These are phyloP conservation scores for Penicillium robsamsonii DNA, from an alignment of 495 filamentous ascomycete species.

Conservation along the genomic window DNA sequence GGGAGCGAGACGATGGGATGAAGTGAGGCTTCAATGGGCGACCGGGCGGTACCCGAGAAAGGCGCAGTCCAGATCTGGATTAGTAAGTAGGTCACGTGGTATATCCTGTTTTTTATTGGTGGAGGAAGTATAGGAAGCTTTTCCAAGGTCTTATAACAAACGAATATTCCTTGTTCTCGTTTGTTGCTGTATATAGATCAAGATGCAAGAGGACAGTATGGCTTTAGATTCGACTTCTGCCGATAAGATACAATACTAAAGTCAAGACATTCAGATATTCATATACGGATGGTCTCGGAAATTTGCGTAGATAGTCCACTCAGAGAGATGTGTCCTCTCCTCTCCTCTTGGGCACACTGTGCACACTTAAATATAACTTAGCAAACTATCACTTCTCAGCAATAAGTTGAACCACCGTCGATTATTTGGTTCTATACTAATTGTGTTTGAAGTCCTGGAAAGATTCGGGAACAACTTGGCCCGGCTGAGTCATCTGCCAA, in stretches of 20 bases:
- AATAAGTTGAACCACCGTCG: neutral
- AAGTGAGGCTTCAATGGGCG: slow-evolving; percentile 11
- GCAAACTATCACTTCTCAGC: neutral
- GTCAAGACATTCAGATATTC: neutral
- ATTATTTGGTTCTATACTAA: neutral
- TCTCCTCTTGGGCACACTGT: neutral
- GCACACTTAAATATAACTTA: neutral
- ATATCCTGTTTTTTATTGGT: neutral
- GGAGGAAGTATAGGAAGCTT: slow-evolving; percentile 4
- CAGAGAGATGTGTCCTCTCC: neutral
- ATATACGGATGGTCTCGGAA: neutral
- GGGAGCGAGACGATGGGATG: slow-evolving; percentile 14
- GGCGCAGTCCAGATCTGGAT: slow-evolving; percentile 4
- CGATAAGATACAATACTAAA: neutral
- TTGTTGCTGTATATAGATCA: neutral
- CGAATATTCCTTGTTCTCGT: neutral
- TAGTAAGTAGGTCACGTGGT: slow-evolving; percentile 5
- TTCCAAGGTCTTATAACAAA: neutral
- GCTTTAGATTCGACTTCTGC: neutral
- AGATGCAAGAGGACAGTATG: neutral
- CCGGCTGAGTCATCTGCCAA: slow-evolving; percentile 31
- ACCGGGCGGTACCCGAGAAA: neutral
- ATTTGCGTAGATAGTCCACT: too few species aligned
- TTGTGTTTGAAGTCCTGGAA: neutral
- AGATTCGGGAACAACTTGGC: slow-evolving; percentile 3